These are phyloP conservation scores for Petunia secreta DNA, from an alignment of 257 asterid genomes.

Conservation along the genomic window DNA sequence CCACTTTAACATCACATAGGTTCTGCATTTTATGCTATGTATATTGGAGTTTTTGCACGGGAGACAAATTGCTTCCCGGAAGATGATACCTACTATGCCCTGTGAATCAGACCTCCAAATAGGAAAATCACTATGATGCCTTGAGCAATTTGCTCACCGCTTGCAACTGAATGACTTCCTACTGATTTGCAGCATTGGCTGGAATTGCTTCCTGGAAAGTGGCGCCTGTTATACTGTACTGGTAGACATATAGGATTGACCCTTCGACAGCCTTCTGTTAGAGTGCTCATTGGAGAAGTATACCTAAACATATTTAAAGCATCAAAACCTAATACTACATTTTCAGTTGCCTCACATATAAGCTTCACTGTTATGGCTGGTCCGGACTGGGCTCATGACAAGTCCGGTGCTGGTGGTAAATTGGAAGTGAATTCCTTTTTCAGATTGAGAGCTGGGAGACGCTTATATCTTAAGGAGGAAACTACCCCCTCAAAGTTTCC, in stretches of 20 bases:
- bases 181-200: conserved; percentile 70
- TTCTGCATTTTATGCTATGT: conserved; percentile 15
- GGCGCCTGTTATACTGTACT: conserved; percentile 92
- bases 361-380: conserved; percentile 67
- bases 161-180: conserved; percentile 15
- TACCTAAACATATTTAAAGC: conserved; percentile 58
- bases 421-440: conserved; percentile 53
- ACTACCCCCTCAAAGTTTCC: conserved; percentile 32
- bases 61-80: background rate
- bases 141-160: conserved; percentile 14
- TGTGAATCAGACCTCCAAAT: too few relatives aligned
- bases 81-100: background rate
- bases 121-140: background rate
- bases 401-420: conserved; percentile 66
- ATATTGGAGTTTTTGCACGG: background rate
- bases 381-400: conserved; percentile 76
- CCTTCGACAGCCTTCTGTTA: conserved; percentile 71
- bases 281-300: conserved; percentile 76
- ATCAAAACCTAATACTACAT: conserved; percentile 56
- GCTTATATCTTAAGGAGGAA: conserved; percentile 70
- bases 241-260: conserved; percentile 91
- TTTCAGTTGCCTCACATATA: conserved; percentile 62
- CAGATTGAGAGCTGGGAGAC: conserved; percentile 80
- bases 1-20: background rate
- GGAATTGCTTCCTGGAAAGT: conserved; percentile 77